These are phyloP conservation scores for Phyllosticta capitalensis DNA, from an alignment of 2,329 filamentous ascomycete species.

Conservation along the genomic window DNA sequence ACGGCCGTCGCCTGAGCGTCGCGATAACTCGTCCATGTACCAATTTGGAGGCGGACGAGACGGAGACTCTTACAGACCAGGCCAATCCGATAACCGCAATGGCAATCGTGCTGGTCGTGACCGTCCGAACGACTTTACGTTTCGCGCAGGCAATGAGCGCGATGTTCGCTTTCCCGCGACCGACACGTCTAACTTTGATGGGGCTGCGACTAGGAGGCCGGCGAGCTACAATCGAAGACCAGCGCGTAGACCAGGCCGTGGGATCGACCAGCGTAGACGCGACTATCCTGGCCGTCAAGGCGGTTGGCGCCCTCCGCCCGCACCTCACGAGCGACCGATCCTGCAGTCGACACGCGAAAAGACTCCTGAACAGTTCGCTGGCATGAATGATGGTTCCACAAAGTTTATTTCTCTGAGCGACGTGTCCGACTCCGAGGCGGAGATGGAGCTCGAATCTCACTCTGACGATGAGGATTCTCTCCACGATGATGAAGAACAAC, in stretches of 20 bases:
- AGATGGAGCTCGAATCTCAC: conserved; percentile 20
- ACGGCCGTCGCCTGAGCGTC: conserved; percentile 5
- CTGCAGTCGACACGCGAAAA: conserved; percentile 32
- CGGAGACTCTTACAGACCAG: conserved; percentile 22
- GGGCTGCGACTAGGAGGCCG: neutral
- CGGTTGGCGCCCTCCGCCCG: conserved; percentile 14
- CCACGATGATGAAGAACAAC: conserved; percentile 11
- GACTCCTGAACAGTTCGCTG: conserved; percentile 36
- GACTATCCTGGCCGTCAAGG: neutral
- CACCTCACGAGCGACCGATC: conserved; percentile 36
- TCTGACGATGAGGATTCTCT: conserved; percentile 13
- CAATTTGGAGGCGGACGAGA: conserved; percentile 15
- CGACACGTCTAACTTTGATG: conserved; percentile 11
- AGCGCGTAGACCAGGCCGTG: too few relatives aligned
- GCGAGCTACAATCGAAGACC: neutral
- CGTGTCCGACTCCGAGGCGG: conserved; percentile 29
- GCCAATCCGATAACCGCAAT: conserved; percentile 12
- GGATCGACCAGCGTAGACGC: conserved; percentile 1
- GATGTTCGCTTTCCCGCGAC: conserved; percentile 23
- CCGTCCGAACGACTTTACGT: conserved; percentile 23
- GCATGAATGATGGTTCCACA: conserved; percentile 32
- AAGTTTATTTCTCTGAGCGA: conserved; percentile 33
- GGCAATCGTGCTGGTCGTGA: conserved; percentile 13
- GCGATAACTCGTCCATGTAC: conserved; percentile 4
- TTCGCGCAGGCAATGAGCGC: conserved; percentile 19